A percentile compares a stretch with the other conserved stretches of the same genome.
Conservation (phyloP, 2,329 filamentous ascomycete species). For the Phaeosphaeriaceae sp. region DNA sequence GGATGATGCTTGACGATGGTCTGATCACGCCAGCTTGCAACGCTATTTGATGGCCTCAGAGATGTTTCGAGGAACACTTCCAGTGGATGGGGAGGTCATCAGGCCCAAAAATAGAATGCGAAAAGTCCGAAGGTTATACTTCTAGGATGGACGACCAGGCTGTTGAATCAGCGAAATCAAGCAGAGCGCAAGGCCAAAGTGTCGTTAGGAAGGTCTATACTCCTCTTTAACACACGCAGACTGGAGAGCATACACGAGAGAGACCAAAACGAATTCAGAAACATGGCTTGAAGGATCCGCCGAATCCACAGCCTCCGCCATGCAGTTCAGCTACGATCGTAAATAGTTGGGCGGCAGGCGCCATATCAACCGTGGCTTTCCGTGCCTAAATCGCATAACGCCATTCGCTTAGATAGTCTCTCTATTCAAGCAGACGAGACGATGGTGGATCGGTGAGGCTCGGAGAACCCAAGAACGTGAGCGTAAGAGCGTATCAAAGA, state of each 20-base stretch:
- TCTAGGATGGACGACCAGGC: not conserved
- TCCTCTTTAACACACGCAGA: constrained; percentile 9
- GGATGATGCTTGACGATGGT: constrained; percentile 4
- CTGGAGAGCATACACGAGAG: constrained; percentile 6
- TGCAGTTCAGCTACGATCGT: constrained; percentile 16
- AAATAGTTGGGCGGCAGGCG: constrained; percentile 6
- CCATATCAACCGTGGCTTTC: constrained; percentile 14
- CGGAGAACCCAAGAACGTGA: constrained; percentile 3
- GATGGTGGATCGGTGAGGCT: constrained; percentile 7
- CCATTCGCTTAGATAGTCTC: constrained; percentile 10
- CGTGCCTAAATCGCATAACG: constrained; percentile 10
- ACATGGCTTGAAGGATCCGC: constrained; percentile 20
- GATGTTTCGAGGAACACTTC: not conserved
- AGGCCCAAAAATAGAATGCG: constrained; percentile 5
- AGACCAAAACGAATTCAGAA: constrained; percentile 15
- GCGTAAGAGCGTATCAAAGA: constrained; percentile 5
- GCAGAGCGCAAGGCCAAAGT: constrained; percentile 5
- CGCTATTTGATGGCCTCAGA: not conserved
- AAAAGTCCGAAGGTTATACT: not conserved
- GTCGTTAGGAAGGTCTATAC: constrained; percentile 9
- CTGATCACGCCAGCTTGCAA: constrained; percentile 7
- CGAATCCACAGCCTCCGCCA: constrained; percentile 15
- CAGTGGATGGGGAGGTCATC: constrained; percentile 1
- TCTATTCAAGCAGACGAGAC: constrained; percentile 12
- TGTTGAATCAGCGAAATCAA: not conserved